Evolutionary conservation across 495 filamentous ascomycete species (phyloP), one percentile per base, ranked within the genome.

Genomic region (Neurospora tetrasperma): DNA sequence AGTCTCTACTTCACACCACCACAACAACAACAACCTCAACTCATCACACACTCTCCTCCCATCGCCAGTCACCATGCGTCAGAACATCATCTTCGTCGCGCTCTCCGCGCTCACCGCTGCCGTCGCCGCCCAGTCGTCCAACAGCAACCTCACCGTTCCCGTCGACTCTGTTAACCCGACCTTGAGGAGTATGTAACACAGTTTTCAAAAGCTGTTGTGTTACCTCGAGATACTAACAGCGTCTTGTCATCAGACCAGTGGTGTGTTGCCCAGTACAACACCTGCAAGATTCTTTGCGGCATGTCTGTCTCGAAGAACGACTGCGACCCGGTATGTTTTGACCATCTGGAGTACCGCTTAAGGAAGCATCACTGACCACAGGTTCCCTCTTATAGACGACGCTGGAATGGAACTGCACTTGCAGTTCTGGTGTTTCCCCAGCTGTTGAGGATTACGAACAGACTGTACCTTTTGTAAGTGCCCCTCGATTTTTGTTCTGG

Each of bases 361-460:
- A 27, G 11, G 35, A 18, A 23, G 23, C 42, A 70, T 20, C 27
- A 31, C 76, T 78, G 43, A 77, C 74, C 3, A 9, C 18, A 10
- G 31, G 27, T 66, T 35, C 27, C 14, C 54, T 66, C 40, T 31
- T 43, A 44, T 70, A 83, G 81, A 59, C 27, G n/a, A 76, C 76
- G 20, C 70, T 82, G 40, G 69, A 70, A 8, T 83, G 74, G 75
- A 40, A 38, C 23, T 83, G 82, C 76, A 73, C 69, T 1, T 83
- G 82, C 81, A 23, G n/a, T 23, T 79, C 82, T 70, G 77, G 74
- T 73, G 70, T 76, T 10, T 76, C 82, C 16, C 82, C 82, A 5
- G 80, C 75, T 43, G 81, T 83, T 18, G 72, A 81, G 70, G 78
- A 82, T 70, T 83, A 82, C 76, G 76, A 43, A 35, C 77, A 82